Evolutionary conservation across 129 eudicot genomes (phyloP), one percentile per base, ranked within the genome.

Genomic region (Silybum marianum): DNA sequence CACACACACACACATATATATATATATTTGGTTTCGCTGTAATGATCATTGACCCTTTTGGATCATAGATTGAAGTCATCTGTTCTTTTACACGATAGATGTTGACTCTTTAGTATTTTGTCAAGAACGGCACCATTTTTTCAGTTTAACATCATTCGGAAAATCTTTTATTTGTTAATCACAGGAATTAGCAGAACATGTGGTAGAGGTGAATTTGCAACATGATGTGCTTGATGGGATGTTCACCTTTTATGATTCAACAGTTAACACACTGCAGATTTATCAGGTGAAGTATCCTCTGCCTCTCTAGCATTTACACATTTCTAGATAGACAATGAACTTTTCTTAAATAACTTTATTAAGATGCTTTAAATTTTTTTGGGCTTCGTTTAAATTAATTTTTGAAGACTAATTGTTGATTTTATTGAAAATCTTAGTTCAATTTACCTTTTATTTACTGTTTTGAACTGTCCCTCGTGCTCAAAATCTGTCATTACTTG

Each of bases 221-320:
- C 93, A 96, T 81, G 99, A 96, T 26, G 87, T 83, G 28, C 86
- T 96, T 25, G 97, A 96, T 88, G 98, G 92, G 77, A 84, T 86
- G 83, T 96, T 93, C 82, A 93, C 97, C 46, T 96, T 96, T 81
- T 96, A 96, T 66, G 99, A 96, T 77, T 93, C 96, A 16, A 93
- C 92, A 32, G 78, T 80, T 75, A 85, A 87, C 62, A 90, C 79
- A 16, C 85, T 96, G 16, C 94, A 93, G 78, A 96, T 96, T 69
- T 91, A 96, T 88, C 98, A 96, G 98, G 99, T 96, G 6, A 71
- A 13, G 63, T 34, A 18, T 58, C 21, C 30, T 32, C 62, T 22
- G 18, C 74, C 16, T 19, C 10, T 28, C 63, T 10, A 73, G 28
- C 73, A 42, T 39, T 72, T 72, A 4, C 66, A 12, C 40, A 65